Evolutionary conservation across 1,284 basidiomycete genomes (phyloP), one percentile per base, ranked within the genome.

Genomic region (Boletellus sp.): DNA sequence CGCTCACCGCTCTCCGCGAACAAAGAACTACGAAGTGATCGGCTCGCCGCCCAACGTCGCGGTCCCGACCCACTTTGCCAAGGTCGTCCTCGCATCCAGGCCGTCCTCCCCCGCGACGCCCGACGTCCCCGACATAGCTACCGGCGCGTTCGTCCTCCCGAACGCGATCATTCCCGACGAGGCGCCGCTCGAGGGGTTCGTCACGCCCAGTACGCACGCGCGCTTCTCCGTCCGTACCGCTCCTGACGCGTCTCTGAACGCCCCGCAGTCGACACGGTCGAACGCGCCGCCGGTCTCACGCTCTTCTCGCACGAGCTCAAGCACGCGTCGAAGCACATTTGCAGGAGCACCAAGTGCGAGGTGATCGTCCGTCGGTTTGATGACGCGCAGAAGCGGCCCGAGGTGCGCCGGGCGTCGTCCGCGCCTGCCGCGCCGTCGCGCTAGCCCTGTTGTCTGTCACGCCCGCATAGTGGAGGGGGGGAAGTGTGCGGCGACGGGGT

Each of bases 11-110:
- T 27, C 26, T 7, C 14, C n/a, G 14, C 8, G 5, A n/a, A 22
- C 29, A n/a, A 39, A 49, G 90, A 83, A 79, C 2, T 84, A 96
- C 64, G 93, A 96, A 76, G 90, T 99, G 33, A 97, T 98, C 53
- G 96, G 95, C 0, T 81, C 79, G 27, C 94, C 92, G 20, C 92
- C 93, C 4, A 90, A 87, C 58, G 76, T 98, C 44, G 75, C 88
- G 26, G 96, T 99, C 7, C 96, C 96, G 0, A 99, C 96, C 5
- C 96, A 99, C 66, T 99, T 99, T 67, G 95, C 95, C 26, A 99
- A 98, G 69, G 94, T 98, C 23, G 83, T 98, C 21, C 75, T 97
- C 43, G 82, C 89, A 1, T 78, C 90, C 0, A 79, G 79, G 55
- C 83, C 90, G 0, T 75, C 81, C 17, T 91, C 87, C 3, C 79